A percentile compares a stretch with the other conserved stretches of the same genome.
Evolutionary conservation across 2,329 filamentous ascomycete genomes (phyloP).

Genomic region (Domatiomyces catenatus): DNA sequence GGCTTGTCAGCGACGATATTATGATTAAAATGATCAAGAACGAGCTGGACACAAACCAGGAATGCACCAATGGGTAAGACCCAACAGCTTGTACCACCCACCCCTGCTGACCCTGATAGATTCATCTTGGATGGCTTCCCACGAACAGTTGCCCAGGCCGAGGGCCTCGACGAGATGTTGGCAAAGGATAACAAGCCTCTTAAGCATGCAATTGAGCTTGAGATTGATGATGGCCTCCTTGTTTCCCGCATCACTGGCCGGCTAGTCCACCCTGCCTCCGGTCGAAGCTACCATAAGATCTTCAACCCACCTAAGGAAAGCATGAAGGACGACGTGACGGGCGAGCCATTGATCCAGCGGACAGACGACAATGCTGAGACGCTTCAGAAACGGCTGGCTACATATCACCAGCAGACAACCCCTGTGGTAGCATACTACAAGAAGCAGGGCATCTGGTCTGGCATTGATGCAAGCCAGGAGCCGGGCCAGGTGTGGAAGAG

Average conservation of each 20-base stretch:
- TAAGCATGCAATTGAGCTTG: constrained; percentile 87
- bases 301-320: constrained; percentile 92
- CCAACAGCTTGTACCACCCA: background rate
- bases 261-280: constrained; percentile 86
- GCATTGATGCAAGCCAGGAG: constrained; percentile 89
- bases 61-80: constrained; percentile 87
- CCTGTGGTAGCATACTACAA: constrained; percentile 95
- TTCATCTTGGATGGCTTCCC: constrained; percentile 99
- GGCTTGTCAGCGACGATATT: constrained; percentile 95
- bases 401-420: constrained; percentile 85
- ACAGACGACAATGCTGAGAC: constrained; percentile 95
- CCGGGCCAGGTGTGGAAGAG: constrained; percentile 92
- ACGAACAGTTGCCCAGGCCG: constrained; percentile 85
- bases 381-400: constrained; percentile 81
- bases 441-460: constrained; percentile 92
- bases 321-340: constrained; percentile 95
- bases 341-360: constrained; percentile 89
- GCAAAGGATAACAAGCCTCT: constrained; percentile 60
- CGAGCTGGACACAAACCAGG: constrained; percentile 81
- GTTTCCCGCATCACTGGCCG: constrained; percentile 94
- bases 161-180: constrained; percentile 91
- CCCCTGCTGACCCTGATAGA: constrained; percentile 32
- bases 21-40: constrained; percentile 99
- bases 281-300: constrained; percentile 92
- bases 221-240: constrained; percentile 88